Evolutionary conservation across 78 protist species (phyloP).

Genomic region (Neovahlkampfia damariscottae): DNA sequence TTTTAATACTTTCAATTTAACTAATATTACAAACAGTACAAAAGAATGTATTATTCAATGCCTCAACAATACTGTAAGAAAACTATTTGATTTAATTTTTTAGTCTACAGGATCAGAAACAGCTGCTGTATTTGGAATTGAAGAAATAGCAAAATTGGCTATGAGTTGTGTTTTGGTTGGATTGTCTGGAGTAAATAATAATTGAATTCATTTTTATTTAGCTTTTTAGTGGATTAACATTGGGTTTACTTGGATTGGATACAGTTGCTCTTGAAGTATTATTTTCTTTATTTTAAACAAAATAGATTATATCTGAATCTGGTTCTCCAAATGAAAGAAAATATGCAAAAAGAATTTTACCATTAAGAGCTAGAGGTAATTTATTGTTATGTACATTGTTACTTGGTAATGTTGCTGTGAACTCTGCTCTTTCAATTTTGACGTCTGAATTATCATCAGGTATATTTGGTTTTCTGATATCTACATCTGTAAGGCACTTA

Average conservation of each 20-base stretch:
- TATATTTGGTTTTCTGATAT: background rate
- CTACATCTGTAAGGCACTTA: too few species aligned
- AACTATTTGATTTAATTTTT: too few species aligned
- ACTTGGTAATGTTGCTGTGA: slow-evolving; percentile 83
- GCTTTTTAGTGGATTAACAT: slow-evolving; percentile 20
- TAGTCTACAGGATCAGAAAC: too few species aligned
- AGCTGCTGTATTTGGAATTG: too few species aligned
- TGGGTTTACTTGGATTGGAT: slow-evolving; percentile 26
- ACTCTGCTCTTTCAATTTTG: slow-evolving; percentile 63
- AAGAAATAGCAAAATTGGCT: too few species aligned
- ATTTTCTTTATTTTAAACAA: background rate
- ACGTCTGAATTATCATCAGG: slow-evolving; percentile 40
- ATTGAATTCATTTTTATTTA: too few species aligned
- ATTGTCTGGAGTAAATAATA: too few species aligned
- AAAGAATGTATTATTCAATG: too few species aligned
- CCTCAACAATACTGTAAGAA: too few species aligned
- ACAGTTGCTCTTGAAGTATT: slow-evolving; percentile 9
- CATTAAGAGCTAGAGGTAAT: slow-evolving; percentile 73
- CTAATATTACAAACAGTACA: too few species aligned
- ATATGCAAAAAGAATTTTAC: slow-evolving; percentile 58
- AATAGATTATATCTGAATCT: slow-evolving; percentile 4
- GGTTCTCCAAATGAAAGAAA: slow-evolving; percentile 10
- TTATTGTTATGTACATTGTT: slow-evolving; percentile 83
- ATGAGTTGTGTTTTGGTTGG: too few species aligned
- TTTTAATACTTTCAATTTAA: too few species aligned